Percentiles rank a stretch among this genome's conserved stretches.
phyloP scores from a whole-genome alignment of 768 basidiomycete genomes.

The Xerocomellus intermedius region DNA sequence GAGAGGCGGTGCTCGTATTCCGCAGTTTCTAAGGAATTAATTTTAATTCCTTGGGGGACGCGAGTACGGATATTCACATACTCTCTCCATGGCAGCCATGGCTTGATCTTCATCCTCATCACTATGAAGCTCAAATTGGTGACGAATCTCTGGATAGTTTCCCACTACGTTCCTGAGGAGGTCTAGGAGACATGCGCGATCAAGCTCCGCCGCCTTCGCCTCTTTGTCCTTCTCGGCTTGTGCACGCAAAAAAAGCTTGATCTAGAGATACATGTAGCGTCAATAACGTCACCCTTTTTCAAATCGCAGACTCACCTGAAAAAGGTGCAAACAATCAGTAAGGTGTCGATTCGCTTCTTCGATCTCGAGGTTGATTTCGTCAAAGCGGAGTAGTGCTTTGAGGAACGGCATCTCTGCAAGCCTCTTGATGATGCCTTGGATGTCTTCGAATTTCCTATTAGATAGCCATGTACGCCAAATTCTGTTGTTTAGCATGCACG shows the following conservation, averaged over 20 bases:
- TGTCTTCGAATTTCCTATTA: constrained; percentile 1
- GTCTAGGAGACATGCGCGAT: background rate
- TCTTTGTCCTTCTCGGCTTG: background rate
- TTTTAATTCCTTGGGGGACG: background rate
- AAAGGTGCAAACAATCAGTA: background rate
- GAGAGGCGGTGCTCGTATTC: background rate
- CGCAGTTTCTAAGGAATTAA: background rate
- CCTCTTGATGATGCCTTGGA: background rate
- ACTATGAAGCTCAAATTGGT: background rate
- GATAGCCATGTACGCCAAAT: background rate
- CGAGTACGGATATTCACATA: background rate
- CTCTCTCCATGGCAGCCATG: constrained; percentile 4
- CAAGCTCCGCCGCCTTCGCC: too few relatives aligned
- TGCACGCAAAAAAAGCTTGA: background rate
- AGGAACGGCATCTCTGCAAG: constrained; percentile 4
- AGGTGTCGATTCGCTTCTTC: background rate
- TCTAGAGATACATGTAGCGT: background rate
- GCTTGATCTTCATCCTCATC: constrained; percentile 2
- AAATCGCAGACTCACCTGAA: background rate
- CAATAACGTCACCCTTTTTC: background rate
- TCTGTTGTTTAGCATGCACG: background rate
- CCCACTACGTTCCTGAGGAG: background rate
- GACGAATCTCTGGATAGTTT: background rate
- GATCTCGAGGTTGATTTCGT: background rate
- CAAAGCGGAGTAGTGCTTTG: constrained; percentile 2